A percentile compares a stretch with the other conserved stretches of the same genome.
phyloP scores from a whole-genome alignment of 495 filamentous ascomycete genomes.

The Viridothelium virens region DNA sequence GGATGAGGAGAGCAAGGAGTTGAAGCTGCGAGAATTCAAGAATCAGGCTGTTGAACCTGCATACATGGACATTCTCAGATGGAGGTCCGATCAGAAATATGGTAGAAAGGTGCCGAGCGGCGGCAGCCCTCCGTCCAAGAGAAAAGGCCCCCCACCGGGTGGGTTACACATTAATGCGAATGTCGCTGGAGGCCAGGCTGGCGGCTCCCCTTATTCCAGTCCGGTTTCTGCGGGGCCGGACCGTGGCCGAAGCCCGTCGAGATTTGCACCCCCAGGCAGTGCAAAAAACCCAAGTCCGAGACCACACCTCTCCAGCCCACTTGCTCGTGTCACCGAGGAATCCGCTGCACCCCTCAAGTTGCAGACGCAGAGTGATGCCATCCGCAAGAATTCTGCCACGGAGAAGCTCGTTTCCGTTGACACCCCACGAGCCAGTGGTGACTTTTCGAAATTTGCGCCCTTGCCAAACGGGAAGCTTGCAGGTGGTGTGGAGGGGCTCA shows the following conservation, averaged over 20 bases:
- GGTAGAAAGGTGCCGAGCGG: conserved; percentile 46
- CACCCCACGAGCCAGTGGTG: conserved; percentile 31
- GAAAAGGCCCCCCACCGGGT: conserved; percentile 19
- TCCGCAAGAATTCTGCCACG: conserved; percentile 9
- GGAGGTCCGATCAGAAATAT: conserved; percentile 90
- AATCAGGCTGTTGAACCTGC: conserved; percentile 77
- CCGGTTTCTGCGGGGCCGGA: conserved; percentile 29
- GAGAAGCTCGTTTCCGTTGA: conserved; percentile 35
- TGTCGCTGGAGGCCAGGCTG: conserved; percentile 21
- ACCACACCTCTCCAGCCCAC: conserved; percentile 33
- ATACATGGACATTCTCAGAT: conserved; percentile 89
- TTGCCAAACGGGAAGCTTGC: not conserved
- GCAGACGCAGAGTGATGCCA: conserved; percentile 22
- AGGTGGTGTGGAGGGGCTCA: not conserved
- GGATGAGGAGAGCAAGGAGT: conserved; percentile 83
- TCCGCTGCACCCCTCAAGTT: conserved; percentile 26
- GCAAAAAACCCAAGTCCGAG: conserved; percentile 29
- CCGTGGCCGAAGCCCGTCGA: conserved; percentile 35
- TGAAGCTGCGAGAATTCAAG: conserved; percentile 90
- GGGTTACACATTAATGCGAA: conserved; percentile 32
- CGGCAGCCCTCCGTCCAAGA: conserved; percentile 15
- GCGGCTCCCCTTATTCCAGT: conserved; percentile 33
- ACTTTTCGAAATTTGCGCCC: conserved; percentile 12
- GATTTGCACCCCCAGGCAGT: conserved; percentile 20
- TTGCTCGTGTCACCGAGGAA: conserved; percentile 38